A percentile compares a stretch with the other conserved stretches of the same genome.
Conservation (phyloP, 495 filamentous ascomycete genomes). For the Penicillium goetzii region DNA sequence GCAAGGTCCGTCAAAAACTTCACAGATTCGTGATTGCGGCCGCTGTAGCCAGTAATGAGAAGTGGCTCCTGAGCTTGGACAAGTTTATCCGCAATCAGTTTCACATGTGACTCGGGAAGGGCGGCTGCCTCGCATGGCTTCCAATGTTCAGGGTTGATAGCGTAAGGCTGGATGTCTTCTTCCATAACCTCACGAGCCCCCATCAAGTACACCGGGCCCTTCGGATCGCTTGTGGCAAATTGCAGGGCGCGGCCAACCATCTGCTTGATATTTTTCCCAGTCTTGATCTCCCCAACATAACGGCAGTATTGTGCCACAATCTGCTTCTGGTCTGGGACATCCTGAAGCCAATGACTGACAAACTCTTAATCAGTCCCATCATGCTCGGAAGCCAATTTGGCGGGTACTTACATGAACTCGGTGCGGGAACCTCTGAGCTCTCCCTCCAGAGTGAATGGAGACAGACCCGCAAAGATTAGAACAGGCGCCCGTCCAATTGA, state of each 20-base stretch:
- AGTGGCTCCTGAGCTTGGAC: neutral
- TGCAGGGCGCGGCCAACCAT: neutral
- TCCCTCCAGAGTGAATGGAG: neutral
- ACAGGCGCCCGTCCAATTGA: neutral
- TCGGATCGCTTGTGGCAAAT: neutral
- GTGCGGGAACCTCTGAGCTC: neutral
- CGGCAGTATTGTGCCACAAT: neutral
- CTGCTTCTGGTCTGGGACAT: neutral
- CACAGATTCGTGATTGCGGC: no score
- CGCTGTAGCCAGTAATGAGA: neutral
- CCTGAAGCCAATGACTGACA: neutral
- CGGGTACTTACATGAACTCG: no score
- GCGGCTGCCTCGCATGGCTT: neutral
- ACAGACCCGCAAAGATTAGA: neutral
- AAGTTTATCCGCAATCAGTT: neutral
- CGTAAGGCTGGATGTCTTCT: neutral
- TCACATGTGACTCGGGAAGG: neutral
- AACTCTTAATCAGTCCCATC: no score
- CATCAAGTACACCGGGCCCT: neutral
- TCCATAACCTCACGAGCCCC: neutral
- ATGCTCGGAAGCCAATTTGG: no score
- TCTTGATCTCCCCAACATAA: neutral
- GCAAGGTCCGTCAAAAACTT: neutral
- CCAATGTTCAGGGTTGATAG: neutral
- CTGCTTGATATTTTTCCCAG: neutral